phyloP scores from a whole-genome alignment of 257 asterid species.

The Primulina huaijiensis region DNA sequence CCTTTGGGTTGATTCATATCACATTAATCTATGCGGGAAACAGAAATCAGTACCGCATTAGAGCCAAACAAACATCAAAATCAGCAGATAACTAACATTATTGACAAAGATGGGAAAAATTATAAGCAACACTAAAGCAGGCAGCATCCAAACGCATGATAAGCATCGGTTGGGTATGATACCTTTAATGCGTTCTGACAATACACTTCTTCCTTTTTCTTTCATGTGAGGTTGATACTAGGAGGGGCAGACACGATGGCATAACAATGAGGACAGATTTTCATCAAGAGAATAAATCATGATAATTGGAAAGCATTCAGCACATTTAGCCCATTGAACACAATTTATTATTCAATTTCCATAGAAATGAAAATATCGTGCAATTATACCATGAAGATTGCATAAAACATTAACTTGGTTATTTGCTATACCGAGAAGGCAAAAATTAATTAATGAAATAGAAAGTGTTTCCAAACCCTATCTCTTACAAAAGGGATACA shows the following conservation, averaged over 20 bases:
- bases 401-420: not conserved
- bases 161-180: not conserved
- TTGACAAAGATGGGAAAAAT: not conserved
- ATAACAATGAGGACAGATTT: slow-evolving; percentile 6
- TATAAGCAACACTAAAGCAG: not conserved
- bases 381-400: not conserved
- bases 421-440: not conserved
- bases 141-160: not conserved
- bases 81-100: not conserved
- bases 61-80: slow-evolving; percentile 8
- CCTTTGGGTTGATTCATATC: slow-evolving; percentile 35
- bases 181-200: not conserved
- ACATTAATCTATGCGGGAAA: slow-evolving; percentile 30
- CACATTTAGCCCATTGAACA: slow-evolving; percentile 1
- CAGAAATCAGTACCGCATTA: not conserved
- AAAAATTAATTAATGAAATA: too few species aligned
- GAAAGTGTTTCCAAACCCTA: not conserved
- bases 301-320: slow-evolving; percentile 11
- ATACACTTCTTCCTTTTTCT: not conserved
- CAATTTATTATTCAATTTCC: not conserved
- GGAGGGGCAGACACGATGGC: not conserved
- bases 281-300: slow-evolving; percentile 2
- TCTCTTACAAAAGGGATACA: not conserved
- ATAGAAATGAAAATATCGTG: not conserved
- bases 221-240: not conserved